Base-by-base conservation (phyloP, 805 yeast species). In the Yamadazyma kitorensis region DNA sequence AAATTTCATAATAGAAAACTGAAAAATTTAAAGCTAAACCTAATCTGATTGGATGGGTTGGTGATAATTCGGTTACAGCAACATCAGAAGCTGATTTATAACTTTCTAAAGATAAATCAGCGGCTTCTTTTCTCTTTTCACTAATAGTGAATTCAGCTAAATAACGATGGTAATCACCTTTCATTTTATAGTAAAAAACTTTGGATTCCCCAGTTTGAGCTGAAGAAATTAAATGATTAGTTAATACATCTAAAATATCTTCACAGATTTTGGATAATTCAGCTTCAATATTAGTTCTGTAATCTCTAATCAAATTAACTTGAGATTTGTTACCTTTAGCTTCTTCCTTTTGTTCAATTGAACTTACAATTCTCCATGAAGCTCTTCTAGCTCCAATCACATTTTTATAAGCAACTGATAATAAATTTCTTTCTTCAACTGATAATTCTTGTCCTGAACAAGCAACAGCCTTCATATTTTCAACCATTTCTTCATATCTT, bases 331-430 rank as follows among this genome's bases (percentile, higher is more conserved):
- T 86, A 60, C 95, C 96, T 72, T 89, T 89, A 52, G 88, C 83
- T 68, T 89, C 97, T 72, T 91, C 98, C 72, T 88, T 89, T 71
- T 91, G 97, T 70, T 91, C 98, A 56, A 91, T 91, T 30, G 97
- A 87, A 24, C 96, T 88, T 34, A 93, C 96, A 59, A 93, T 88
- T 79, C 98, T 85, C 98, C 98, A 93, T 29, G 96, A 87, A 40
- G 98, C 98, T 73, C 98, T 89, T 59, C 98, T 88, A 40, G 98
- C 96, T 60, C 98, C 98, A 67, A 91, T 91, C 38, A 91, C 98
- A 60, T 91, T 91, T 72, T 91, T 91, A 77, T 91, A 91, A 43
- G 98, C 98, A 53, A 93, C 98, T 21, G 96, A 87, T 55, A 91
- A 78, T 51, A 91, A 76, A 71, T 93, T 93, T 69, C 98, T 89